phyloP scores from a whole-genome alignment of 257 asterid genomes.

The Solanum pimpinellifolium region DNA sequence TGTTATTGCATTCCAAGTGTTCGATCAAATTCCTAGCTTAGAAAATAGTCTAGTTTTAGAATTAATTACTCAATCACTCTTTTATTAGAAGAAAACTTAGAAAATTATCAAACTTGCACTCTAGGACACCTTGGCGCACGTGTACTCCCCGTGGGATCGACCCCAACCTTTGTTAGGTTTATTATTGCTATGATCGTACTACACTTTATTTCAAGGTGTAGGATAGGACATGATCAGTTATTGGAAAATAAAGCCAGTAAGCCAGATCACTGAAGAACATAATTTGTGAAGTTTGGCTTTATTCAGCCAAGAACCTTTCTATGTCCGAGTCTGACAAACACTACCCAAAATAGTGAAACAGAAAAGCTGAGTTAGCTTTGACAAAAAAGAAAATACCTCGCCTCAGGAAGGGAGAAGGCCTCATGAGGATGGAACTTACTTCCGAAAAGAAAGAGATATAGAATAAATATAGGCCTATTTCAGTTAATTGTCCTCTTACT shows the following conservation, averaged over 20 bases:
- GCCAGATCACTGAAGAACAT: neutral
- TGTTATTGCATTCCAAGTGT: neutral
- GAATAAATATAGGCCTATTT: neutral
- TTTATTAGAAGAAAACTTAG: neutral
- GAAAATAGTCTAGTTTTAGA: neutral
- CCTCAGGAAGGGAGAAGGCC: neutral
- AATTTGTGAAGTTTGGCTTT: neutral
- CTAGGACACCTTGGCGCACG: neutral
- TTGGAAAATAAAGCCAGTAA: neutral
- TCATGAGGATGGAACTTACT: neutral
- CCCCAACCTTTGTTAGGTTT: neutral
- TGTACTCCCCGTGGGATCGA: neutral
- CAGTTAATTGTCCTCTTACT: neutral
- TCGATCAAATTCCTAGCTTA: neutral
- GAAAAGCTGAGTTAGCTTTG: neutral
- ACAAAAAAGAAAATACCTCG: neutral
- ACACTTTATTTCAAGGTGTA: neutral
- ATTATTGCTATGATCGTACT: neutral
- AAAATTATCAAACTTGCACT: neutral
- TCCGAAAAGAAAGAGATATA: neutral
- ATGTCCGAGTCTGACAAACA: neutral
- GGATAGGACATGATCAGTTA: neutral
- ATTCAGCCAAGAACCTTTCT: neutral
- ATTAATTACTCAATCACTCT: neutral
- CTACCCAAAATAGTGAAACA: neutral